These are phyloP conservation scores for Amyloporia xantha DNA, from an alignment of 768 basidiomycete genomes.

Conservation along the genomic window DNA sequence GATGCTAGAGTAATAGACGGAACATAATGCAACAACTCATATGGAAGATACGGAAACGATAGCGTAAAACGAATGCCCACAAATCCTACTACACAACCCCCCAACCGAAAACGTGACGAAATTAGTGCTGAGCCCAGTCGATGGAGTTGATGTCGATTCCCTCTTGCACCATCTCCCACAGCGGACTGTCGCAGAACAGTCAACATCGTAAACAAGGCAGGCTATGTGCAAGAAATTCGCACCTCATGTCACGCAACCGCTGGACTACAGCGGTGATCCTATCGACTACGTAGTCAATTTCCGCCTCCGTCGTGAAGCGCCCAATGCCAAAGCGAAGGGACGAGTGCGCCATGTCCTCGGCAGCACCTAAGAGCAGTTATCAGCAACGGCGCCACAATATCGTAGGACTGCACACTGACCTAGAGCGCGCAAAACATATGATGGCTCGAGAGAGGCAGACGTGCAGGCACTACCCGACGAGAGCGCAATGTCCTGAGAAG, in stretches of 20 bases:
- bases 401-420: slow-evolving; percentile 37
- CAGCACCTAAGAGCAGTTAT: slow-evolving; percentile 52
- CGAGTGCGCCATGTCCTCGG: slow-evolving; percentile 99
- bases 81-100: not conserved
- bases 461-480: slow-evolving; percentile 99
- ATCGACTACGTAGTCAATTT: slow-evolving; percentile 89
- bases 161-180: slow-evolving; percentile 99
- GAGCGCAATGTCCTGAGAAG: slow-evolving; percentile 79
- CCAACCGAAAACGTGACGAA: not conserved
- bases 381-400: slow-evolving; percentile 3
- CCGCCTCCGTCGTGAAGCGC: slow-evolving; percentile 95
- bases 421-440: slow-evolving; percentile 93
- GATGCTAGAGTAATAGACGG: no score
- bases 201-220: slow-evolving; percentile 5
- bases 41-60: not conserved
- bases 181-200: slow-evolving; percentile 48
- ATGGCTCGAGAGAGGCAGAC: slow-evolving; percentile 95
- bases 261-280: slow-evolving; percentile 86
- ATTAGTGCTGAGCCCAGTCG: slow-evolving; percentile 76
- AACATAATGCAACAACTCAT: not conserved
- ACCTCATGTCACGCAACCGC: slow-evolving; percentile 91
- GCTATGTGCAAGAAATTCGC: slow-evolving; percentile 1
- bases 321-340: slow-evolving; percentile 97
- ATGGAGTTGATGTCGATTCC: slow-evolving; percentile 95
- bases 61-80: not conserved